phyloP scores from a whole-genome alignment of 176 grass and related monocot genomes.

The Canna indica region DNA sequence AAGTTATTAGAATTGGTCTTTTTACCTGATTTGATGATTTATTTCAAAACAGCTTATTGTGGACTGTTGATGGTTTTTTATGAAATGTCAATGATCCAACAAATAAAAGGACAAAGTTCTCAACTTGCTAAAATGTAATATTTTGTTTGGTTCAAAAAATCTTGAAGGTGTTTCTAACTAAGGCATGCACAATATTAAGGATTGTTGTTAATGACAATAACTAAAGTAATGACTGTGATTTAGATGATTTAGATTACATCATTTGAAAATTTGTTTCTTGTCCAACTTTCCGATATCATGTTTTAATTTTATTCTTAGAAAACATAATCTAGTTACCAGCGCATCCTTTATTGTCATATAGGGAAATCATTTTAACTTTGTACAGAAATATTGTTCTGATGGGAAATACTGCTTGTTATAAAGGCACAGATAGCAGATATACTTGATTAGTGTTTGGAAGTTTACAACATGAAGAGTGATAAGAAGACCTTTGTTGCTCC shows the following conservation, averaged over 20 bases:
- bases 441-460: not conserved
- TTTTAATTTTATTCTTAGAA: not conserved
- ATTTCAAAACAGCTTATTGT: not conserved
- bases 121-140: not conserved
- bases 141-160: not conserved
- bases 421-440: not conserved
- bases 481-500: conserved; percentile 19
- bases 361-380: not conserved
- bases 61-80: no score
- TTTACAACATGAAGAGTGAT: conserved; percentile 12
- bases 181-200: not conserved
- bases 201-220: not conserved
- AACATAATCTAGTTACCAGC: not conserved
- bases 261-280: not conserved
- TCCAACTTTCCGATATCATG: not conserved
- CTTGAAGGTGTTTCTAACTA: not conserved
- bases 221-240: not conserved
- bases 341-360: not conserved
- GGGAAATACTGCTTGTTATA: not conserved
- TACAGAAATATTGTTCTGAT: not conserved
- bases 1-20: not conserved
- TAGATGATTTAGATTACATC: not conserved
- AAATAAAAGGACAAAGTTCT: not conserved
- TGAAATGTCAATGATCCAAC: no score
- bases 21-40: not conserved